Base-by-base conservation (phyloP, 345 rosid species). In the Citrus medica region DNA sequence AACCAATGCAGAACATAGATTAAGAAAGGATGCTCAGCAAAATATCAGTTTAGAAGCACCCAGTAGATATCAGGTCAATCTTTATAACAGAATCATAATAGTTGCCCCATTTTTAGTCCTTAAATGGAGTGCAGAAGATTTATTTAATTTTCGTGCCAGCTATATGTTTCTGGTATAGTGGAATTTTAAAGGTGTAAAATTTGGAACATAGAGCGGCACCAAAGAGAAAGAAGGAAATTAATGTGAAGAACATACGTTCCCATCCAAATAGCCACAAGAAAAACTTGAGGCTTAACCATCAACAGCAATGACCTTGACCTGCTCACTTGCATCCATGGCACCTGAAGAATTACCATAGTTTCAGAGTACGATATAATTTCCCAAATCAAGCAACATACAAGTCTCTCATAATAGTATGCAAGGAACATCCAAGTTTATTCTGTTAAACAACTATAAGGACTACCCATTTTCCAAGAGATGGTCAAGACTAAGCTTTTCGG, bases 321-420 rank as follows among this genome's bases (percentile, higher is more conserved):
- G 89, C 98, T 95, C 74, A 93, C 95, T 86, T 93, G 98, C 77
- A 95, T 92, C 97, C 95, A 95, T 69, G 98, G 98, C 64, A 91
- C 98, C 98, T 95, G 86, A 40, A 78, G 21, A 83, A 33, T 67
- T 77, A 82, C 76, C 67, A 84, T 28, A 67, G 64, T 74, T 82
- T 64, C 32, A 73, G 21, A 65, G 64, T 46, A 58, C 17, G 71
- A 73, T 38, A 69, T 28, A 21, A 69, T 56, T 73, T 72, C 62
- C 59, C 59, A 66, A 75, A 65, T 37, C 25, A 33, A 46, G 37
- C 33, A 38, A 32, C n/a, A 12, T 1, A 55, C 7, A 67, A 66
- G 22, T 53, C 48, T 35, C 8, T 5, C 56, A 12, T 22, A 38
- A 32, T n/a, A 55, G 40, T 73, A 48, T 37, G 12, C n/a, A 72